Percentiles rank a stretch among this genome's conserved stretches.
These are phyloP conservation scores for Suillus decipiens DNA, from an alignment of 768 basidiomycete species.

Conservation along the genomic window DNA sequence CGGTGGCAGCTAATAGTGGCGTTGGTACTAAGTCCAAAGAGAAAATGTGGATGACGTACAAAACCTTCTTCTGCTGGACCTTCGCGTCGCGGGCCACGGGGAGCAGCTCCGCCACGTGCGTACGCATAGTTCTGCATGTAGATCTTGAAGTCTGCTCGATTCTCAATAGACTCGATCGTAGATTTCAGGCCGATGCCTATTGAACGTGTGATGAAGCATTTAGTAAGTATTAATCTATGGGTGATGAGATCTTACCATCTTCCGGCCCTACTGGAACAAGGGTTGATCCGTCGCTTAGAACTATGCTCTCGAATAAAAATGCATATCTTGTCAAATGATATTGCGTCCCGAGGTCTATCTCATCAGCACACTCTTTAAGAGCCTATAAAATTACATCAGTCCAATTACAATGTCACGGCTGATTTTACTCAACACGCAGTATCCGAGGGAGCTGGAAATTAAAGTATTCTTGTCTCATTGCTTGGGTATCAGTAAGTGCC, in stretches of 20 bases:
- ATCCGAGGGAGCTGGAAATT: slow-evolving; percentile 96
- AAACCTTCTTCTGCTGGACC: slow-evolving; percentile 92
- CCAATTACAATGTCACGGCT: slow-evolving; percentile 14
- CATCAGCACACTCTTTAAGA: slow-evolving; percentile 93
- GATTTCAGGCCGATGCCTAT: slow-evolving; percentile 77
- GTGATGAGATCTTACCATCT: slow-evolving; percentile 51
- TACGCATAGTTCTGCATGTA: slow-evolving; percentile 99
- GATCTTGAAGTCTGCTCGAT: slow-evolving; percentile 89
- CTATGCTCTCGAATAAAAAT: slow-evolving; percentile 88
- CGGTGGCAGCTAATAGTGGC: slow-evolving; percentile 54
- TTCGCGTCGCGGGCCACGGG: slow-evolving; percentile 80
- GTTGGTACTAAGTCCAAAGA: slow-evolving; percentile 7
- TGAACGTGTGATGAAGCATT: slow-evolving; percentile 5
- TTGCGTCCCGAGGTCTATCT: slow-evolving; percentile 96
- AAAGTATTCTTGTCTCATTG: slow-evolving; percentile 95
- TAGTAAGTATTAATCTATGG: background rate
- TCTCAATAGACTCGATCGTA: slow-evolving; percentile 90
- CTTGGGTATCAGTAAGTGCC: slow-evolving; percentile 85
- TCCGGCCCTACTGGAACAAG: slow-evolving; percentile 72
- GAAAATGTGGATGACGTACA: slow-evolving; percentile 54
- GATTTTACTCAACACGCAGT: slow-evolving; percentile 45
- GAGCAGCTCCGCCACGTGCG: slow-evolving; percentile 64
- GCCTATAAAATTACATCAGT: slow-evolving; percentile 45
- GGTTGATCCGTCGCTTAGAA: slow-evolving; percentile 86
- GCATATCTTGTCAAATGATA: slow-evolving; percentile 96